Evolutionary conservation across 139 green algal genomes (phyloP).

Genomic region (Eudorina sp.): DNA sequence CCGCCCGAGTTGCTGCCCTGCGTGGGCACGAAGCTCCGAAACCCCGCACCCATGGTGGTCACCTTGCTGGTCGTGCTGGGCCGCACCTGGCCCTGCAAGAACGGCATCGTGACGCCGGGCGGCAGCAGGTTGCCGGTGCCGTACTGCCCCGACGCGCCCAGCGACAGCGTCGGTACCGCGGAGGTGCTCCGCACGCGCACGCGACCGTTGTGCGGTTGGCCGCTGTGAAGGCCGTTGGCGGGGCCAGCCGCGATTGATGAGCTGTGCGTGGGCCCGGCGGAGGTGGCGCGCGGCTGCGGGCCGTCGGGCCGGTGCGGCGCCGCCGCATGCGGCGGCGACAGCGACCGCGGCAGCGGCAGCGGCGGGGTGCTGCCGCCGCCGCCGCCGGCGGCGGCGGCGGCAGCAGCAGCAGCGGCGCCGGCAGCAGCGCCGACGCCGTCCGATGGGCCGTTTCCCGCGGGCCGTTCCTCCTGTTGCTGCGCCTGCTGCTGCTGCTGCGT

Average conservation of each 20-base stretch:
- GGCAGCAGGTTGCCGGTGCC: background rate
- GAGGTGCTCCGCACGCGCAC: constrained; percentile 1
- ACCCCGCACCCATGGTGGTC: constrained; percentile 49
- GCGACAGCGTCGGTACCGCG: background rate
- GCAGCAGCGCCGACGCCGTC: background rate
- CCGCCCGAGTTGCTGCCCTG: background rate
- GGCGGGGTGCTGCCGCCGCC: background rate
- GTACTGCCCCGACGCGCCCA: background rate
- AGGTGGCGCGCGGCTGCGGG: background rate
- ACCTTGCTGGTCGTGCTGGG: constrained; percentile 42
- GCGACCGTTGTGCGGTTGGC: background rate
- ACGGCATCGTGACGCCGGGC: background rate
- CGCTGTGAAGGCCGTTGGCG: background rate
- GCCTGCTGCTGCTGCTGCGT: background rate
- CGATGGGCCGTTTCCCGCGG: too few relatives aligned
- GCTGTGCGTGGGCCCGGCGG: background rate
- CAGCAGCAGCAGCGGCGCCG: background rate
- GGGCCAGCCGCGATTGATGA: background rate
- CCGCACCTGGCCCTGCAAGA: constrained; percentile 31
- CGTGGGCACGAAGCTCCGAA: constrained; percentile 50
- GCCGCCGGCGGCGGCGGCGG: background rate
- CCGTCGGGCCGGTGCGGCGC: background rate
- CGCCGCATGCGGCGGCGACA: background rate
- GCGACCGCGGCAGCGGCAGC: background rate
- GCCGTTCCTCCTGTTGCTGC: too few relatives aligned